Evolutionary conservation across 2,329 filamentous ascomycete species (phyloP).

Genomic region (Arthrobotrys sphaeroides): DNA sequence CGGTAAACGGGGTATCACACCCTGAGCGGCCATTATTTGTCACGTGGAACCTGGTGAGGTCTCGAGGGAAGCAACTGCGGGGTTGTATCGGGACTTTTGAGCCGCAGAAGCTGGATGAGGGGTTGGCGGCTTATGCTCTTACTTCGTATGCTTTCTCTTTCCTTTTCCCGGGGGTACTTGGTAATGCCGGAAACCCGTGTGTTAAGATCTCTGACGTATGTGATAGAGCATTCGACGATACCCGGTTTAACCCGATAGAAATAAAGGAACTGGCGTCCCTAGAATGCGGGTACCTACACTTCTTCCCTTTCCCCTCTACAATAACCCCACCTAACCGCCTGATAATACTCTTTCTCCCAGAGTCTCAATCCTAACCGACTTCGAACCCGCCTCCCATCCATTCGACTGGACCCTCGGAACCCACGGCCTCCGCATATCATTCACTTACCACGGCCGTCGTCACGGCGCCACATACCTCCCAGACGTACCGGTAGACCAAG

Average conservation of each 20-base stretch:
- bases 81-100: slow-evolving; percentile 98
- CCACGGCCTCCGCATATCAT: slow-evolving; percentile 88
- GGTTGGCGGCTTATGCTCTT: slow-evolving; percentile 81
- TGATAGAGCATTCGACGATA: slow-evolving; percentile 68
- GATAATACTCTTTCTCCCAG: slow-evolving; percentile 67
- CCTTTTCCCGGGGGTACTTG: neutral
- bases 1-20: slow-evolving; percentile 58
- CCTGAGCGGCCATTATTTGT: slow-evolving; percentile 82
- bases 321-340: slow-evolving; percentile 60
- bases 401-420: slow-evolving; percentile 87
- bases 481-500: slow-evolving; percentile 89
- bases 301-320: neutral
- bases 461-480: slow-evolving; percentile 91
- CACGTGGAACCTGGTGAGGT: slow-evolving; percentile 81
- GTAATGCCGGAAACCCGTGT: no score
- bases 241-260: slow-evolving; percentile 69
- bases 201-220: no score
- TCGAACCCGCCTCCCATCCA: slow-evolving; percentile 76
- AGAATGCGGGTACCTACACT: slow-evolving; percentile 59
- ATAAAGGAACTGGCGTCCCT: slow-evolving; percentile 68
- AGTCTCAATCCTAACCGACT: slow-evolving; percentile 85
- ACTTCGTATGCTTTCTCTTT: slow-evolving; percentile 71
- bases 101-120: slow-evolving; percentile 74
- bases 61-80: slow-evolving; percentile 67
- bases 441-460: slow-evolving; percentile 75